phyloP scores from a whole-genome alignment of 176 grass and related monocot species.

The Oryza rufipogon region DNA sequence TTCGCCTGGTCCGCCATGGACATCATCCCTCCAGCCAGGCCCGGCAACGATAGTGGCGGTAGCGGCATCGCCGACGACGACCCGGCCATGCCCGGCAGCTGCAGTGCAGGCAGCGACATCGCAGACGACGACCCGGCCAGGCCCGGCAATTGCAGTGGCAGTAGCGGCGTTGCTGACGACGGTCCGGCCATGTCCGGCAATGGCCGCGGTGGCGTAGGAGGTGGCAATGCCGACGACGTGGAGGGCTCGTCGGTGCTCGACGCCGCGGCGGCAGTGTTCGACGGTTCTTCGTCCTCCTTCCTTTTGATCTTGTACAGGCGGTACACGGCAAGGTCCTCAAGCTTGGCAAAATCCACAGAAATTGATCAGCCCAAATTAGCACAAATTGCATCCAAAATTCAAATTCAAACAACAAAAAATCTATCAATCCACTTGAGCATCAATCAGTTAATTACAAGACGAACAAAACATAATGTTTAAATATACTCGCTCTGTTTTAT shows the following conservation, averaged over 20 bases:
- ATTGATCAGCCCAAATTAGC: background rate
- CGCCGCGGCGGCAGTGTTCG: no score
- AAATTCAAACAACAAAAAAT: background rate
- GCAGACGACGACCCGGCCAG: no score
- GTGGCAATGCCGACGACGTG: background rate
- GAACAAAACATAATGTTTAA: no score
- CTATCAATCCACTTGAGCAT: background rate
- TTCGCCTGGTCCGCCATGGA: background rate
- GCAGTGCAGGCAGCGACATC: background rate
- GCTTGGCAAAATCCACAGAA: background rate
- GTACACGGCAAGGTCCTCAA: slow-evolving; percentile 27
- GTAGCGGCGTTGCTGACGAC: background rate
- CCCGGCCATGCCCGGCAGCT: no score
- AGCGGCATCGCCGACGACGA: no score
- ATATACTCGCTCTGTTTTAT: no score
- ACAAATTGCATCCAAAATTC: no score
- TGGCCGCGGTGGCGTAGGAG: no score
- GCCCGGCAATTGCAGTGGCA: no score
- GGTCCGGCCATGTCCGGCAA: background rate
- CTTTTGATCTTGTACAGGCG: slow-evolving; percentile 25
- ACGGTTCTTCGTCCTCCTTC: background rate
- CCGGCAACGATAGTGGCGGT: no score
- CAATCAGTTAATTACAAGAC: background rate
- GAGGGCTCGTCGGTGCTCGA: background rate
- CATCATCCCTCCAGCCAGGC: background rate